Evolutionary conservation across 2,329 filamentous ascomycete species (phyloP).

Genomic region (Trichoderma koningii): DNA sequence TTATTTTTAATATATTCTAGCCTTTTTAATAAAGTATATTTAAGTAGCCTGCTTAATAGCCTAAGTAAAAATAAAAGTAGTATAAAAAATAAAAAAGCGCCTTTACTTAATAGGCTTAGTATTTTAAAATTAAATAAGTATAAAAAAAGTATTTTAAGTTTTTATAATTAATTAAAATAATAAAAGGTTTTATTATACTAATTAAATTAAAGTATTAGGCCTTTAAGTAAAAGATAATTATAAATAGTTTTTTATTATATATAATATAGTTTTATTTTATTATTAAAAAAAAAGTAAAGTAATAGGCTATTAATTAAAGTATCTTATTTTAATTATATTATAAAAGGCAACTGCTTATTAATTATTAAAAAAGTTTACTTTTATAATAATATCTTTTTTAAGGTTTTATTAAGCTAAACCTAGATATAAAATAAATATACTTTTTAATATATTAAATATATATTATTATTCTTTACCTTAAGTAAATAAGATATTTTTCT

Average conservation of each 20-base stretch:
- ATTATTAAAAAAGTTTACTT: neutral
- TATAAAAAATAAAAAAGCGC: neutral
- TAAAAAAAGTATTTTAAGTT: neutral
- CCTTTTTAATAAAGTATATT: no score
- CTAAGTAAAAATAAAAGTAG: neutral
- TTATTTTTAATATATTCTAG: neutral
- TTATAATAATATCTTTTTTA: slow-evolving; percentile 10
- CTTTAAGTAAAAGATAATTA: neutral
- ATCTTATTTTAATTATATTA: neutral
- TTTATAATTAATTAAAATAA: slow-evolving; percentile 6
- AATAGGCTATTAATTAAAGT: neutral
- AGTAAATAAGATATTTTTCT: no score
- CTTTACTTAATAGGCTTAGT: neutral
- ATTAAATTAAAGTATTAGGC: neutral
- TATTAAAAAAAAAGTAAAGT: neutral
- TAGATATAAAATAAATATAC: neutral
- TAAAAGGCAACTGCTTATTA: neutral
- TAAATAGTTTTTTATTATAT: no score
- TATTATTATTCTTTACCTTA: no score
- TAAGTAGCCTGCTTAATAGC: no score
- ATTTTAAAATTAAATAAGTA: neutral
- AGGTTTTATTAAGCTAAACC: neutral
- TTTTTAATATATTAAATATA: neutral
- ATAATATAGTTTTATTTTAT: slow-evolving; percentile 4
- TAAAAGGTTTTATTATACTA: neutral